phyloP scores from a whole-genome alignment of 768 basidiomycete genomes.

The Termitomyces sp. region DNA sequence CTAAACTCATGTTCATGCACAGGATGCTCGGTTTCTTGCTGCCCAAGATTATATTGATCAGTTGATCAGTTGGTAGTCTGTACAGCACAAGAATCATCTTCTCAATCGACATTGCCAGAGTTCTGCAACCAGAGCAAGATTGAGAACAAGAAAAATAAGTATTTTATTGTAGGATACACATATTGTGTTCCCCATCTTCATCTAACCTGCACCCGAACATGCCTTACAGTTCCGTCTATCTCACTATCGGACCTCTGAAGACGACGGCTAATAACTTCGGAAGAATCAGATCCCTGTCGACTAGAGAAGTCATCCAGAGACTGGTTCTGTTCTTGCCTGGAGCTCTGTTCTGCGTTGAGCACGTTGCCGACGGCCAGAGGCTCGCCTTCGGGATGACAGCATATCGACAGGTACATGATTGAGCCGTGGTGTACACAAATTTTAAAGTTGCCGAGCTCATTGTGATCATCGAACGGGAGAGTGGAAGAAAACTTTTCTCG shows the following conservation, averaged over 20 bases:
- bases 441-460: no score
- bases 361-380: no score
- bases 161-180: no score
- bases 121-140: background rate
- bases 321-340: background rate
- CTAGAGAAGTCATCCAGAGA: background rate
- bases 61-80: background rate
- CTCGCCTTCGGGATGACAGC: no score
- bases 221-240: no score
- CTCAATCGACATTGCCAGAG: no score
- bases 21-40: background rate
- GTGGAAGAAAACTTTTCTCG: no score
- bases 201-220: no score
- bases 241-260: background rate
- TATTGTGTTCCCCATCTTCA: no score
- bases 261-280: background rate
- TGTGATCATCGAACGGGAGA: no score
- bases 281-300: background rate
- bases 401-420: no score
- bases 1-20: background rate
- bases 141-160: background rate
- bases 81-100: background rate
- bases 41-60: background rate
- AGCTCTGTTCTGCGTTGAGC: no score
- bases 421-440: background rate